Evolutionary conservation across 371 early-diverging fungal species (phyloP), one percentile per base, ranked within the genome.

Genomic region (Coemansia sp.): DNA sequence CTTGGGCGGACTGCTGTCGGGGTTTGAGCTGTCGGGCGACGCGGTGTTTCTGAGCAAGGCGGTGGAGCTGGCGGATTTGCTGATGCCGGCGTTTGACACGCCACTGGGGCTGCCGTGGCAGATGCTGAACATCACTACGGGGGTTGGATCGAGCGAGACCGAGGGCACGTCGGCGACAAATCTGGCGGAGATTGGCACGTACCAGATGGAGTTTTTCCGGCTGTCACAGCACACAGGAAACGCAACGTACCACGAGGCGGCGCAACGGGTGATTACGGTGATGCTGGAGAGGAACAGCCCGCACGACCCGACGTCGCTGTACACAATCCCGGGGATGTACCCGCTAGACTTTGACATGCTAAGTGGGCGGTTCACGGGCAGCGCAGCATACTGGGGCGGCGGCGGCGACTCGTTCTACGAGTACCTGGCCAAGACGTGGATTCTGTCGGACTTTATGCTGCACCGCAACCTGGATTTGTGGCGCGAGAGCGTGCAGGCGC

Each of bases 321-420:
- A 76, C 58, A 43, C 36, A 3, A 59, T 69, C 0, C 78, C 78
- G 0, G 80, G 80, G 0, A 57, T 80, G 30, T 74, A 72, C 33
- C 80, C 80, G 9, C 51, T 77, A 11, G 50, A 62, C 11, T 55
- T 77, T 45, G 77, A 79, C 54, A 71, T 67, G 61, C 30, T 59
- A 5, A 56, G 60, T 6, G 78, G 76, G 11, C 55, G 57, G 47
- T 65, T 77, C 40, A 64, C 68, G 9, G 53, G 56, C 12, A 49
- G 61, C 35, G 36, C 64, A 1, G 50, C 69, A 6, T 74, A 74
- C 61, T 77, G 74, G 69, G 97, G 97, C 11, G 88, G 91, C 4
- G 85, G 91, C 36, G 95, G 94, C 16, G 96, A 97, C 68, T 90
- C 91, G 53, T 97, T 94, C 79, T 97, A 95, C 82, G 96, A 97